Conservation (phyloP, 495 filamentous ascomycete genomes). For the Aspergillus asperescens region DNA sequence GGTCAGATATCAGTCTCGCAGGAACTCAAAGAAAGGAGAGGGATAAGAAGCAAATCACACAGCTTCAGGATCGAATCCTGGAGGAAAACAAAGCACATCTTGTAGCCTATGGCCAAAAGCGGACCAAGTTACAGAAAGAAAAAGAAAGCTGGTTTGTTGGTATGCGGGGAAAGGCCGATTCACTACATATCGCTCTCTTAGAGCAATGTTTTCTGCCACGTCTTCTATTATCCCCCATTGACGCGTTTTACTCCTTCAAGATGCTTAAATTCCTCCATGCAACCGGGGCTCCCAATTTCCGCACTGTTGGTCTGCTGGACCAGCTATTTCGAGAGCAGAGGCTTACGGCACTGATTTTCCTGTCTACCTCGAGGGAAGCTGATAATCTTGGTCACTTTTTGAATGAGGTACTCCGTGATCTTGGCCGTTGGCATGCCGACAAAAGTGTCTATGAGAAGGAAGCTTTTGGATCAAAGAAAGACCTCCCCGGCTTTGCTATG, state of each 20-base stretch:
- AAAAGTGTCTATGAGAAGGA: constrained; percentile 72
- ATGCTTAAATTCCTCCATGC: constrained; percentile 82
- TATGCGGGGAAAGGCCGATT: constrained; percentile 56
- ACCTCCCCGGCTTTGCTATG: constrained; percentile 64
- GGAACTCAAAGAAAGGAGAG: constrained; percentile 60
- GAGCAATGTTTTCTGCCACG: constrained; percentile 90
- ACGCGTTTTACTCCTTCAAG: constrained; percentile 80
- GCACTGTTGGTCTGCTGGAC: constrained; percentile 77
- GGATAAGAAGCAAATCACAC: constrained; percentile 54
- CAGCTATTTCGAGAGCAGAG: constrained; percentile 76
- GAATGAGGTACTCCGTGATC: constrained; percentile 68
- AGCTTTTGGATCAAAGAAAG: constrained; percentile 58
- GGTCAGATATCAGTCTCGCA: constrained; percentile 60
- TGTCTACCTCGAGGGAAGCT: constrained; percentile 82
- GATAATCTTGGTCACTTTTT: constrained; percentile 88
- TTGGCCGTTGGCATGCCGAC: constrained; percentile 78
- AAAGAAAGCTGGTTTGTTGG: constrained; percentile 73
- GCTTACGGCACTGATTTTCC: constrained; percentile 74
- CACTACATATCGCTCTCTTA: constrained; percentile 66
- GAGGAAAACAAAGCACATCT: constrained; percentile 67
- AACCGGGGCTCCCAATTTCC: constrained; percentile 76
- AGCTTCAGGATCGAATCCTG: constrained; percentile 56
- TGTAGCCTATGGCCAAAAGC: constrained; percentile 56
- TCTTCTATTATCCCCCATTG: constrained; percentile 72
- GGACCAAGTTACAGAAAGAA: constrained; percentile 63